These are phyloP conservation scores for Backusella psychrophila DNA, from an alignment of 192 early-diverging fungal genomes.

Conservation along the genomic window DNA sequence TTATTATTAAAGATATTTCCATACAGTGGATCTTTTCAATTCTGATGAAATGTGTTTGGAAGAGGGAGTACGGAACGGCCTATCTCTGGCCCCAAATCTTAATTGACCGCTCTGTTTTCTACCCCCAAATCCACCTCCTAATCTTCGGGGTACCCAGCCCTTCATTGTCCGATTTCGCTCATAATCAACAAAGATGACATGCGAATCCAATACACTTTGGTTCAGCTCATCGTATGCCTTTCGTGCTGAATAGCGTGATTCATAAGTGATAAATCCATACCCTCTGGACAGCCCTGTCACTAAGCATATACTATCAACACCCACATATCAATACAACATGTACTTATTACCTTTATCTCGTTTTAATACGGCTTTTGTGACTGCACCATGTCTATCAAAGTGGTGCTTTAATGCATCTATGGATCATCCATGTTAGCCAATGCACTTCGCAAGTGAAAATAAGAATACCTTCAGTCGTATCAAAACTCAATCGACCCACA, in stretches of 20 bases:
- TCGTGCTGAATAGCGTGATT: constrained; percentile 18
- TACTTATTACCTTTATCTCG: constrained; percentile 23
- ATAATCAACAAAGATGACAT: constrained; percentile 38
- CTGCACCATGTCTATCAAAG: constrained; percentile 32
- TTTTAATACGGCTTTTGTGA: constrained; percentile 21
- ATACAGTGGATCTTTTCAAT: constrained; percentile 4
- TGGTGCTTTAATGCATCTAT: not conserved
- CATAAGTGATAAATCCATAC: constrained; percentile 40
- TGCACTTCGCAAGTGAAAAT: not conserved
- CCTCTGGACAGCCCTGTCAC: constrained; percentile 39
- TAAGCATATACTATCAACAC: not conserved
- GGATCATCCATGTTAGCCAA: not conserved
- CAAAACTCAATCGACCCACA: constrained; percentile 35
- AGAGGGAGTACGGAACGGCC: constrained; percentile 30
- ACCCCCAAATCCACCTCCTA: constrained; percentile 45
- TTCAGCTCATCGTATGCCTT: constrained; percentile 33
- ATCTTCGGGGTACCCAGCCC: constrained; percentile 40
- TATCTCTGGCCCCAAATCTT: constrained; percentile 40
- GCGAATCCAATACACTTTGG: constrained; percentile 27
- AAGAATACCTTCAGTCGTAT: constrained; percentile 36
- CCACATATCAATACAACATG: too few species aligned
- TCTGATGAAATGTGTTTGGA: not conserved
- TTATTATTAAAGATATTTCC: not conserved
- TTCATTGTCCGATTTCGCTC: constrained; percentile 36
- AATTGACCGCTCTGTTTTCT: constrained; percentile 43